Conservation (phyloP, 805 yeast species). For the Kluyveromyces aestuarii region DNA sequence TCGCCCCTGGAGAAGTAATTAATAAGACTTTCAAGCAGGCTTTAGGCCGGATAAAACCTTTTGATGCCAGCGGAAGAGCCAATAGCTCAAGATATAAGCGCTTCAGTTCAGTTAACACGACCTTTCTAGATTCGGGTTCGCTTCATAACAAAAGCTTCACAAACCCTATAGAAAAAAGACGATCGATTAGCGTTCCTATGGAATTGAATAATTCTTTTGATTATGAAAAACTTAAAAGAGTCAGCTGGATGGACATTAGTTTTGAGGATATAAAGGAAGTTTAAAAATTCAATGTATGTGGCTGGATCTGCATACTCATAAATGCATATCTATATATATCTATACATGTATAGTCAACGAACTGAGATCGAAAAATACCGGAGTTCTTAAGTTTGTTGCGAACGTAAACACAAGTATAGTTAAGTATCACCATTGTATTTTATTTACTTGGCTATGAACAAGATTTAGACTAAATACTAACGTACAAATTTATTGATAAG, state of each 20-base stretch:
- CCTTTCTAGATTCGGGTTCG: not conserved
- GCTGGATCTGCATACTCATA: not conserved
- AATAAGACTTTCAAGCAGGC: slow-evolving; percentile 7
- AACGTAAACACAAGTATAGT: not conserved
- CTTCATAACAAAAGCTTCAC: too few relatives aligned
- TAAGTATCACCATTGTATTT: slow-evolving; percentile 3
- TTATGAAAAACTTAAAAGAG: slow-evolving; percentile 1
- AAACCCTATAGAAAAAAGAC: not conserved
- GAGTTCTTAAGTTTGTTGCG: too few relatives aligned
- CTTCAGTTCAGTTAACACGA: slow-evolving; percentile 1
- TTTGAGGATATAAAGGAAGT: slow-evolving; percentile 4
- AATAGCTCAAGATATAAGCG: not conserved
- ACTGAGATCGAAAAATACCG: not conserved
- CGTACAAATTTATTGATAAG: slow-evolving; percentile 2
- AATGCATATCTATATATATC: not conserved
- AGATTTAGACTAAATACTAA: slow-evolving; percentile 1
- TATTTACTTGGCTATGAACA: slow-evolving; percentile 4
- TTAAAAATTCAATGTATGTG: not conserved
- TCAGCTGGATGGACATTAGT: slow-evolving; percentile 6
- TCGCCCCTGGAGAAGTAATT: slow-evolving; percentile 4
- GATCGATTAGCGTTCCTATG: slow-evolving; percentile 6
- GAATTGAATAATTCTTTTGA: not conserved
- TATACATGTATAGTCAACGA: not conserved
- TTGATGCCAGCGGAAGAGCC: not conserved
- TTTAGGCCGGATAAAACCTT: slow-evolving; percentile 3